Conservation (phyloP, 331 rosid species). For the Erythrophleum ivorense region DNA sequence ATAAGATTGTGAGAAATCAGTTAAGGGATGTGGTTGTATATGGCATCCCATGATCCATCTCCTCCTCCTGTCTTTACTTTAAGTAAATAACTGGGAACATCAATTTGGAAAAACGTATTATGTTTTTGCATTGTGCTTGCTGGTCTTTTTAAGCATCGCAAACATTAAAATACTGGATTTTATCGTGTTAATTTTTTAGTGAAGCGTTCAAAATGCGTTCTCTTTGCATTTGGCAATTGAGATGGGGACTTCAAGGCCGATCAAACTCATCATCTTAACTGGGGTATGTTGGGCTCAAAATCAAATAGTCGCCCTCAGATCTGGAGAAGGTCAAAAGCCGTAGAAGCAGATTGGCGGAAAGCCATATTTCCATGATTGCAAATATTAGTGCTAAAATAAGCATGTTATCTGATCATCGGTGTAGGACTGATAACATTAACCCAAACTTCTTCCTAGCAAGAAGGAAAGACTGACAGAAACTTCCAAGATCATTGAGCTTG, state of each 20-base stretch:
- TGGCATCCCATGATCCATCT: not conserved
- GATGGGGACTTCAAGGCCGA: not conserved
- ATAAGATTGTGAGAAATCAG: not conserved
- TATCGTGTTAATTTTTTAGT: not conserved
- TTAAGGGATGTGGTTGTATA: constrained; percentile 12
- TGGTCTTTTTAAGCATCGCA: not conserved
- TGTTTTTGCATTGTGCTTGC: not conserved
- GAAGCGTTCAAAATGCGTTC: not conserved
- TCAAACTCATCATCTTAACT: not conserved
- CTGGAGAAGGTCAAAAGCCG: not conserved
- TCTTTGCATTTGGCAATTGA: constrained; percentile 4
- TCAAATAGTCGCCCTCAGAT: not conserved
- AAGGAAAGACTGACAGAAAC: not conserved
- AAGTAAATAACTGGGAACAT: not conserved
- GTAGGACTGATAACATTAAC: not conserved
- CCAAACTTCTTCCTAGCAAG: not conserved
- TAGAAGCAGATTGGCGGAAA: not conserved
- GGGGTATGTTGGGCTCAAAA: not conserved
- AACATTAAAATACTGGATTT: not conserved
- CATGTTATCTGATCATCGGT: not conserved
- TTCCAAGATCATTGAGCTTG: not conserved
- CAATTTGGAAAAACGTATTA: not conserved
- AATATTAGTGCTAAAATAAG: not conserved
- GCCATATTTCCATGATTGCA: not conserved
- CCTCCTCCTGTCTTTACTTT: not conserved